Conservation (phyloP, 805 yeast species). For the Priceomyces fermenticarens region DNA sequence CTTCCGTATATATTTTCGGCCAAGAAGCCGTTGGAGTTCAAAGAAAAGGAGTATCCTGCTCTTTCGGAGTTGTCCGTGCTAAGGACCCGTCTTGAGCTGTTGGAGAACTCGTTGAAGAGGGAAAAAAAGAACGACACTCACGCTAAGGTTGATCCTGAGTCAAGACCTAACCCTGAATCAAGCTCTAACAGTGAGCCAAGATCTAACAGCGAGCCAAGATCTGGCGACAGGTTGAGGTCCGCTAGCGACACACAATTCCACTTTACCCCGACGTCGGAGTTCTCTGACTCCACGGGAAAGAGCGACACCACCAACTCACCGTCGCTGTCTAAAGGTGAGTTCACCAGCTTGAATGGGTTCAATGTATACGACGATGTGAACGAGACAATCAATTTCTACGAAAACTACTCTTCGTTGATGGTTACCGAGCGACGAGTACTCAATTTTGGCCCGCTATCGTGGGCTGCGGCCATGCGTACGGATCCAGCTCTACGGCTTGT, state of each 20-base stretch:
- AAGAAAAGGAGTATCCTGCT: conserved; percentile 2
- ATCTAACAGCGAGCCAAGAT: neutral
- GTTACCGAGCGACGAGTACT: neutral
- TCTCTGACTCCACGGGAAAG: no score
- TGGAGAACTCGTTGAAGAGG: conserved; percentile 10
- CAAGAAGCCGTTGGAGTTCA: conserved; percentile 1
- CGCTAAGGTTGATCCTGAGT: neutral
- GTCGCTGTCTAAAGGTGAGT: neutral
- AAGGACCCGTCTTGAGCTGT: conserved; percentile 14
- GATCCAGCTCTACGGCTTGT: neutral
- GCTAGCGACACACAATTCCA: neutral
- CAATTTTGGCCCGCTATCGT: conserved; percentile 4
- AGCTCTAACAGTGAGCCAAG: no score
- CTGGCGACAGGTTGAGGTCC: neutral
- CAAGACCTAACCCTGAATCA: no score
- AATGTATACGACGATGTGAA: conserved; percentile 1
- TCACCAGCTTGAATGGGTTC: neutral
- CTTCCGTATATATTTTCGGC: neutral
- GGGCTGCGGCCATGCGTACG: conserved; percentile 2
- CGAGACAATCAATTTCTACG: conserved; percentile 5
- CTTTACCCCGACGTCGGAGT: no score
- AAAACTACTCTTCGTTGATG: conserved; percentile 1
- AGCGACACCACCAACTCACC: no score
- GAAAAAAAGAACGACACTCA: neutral
- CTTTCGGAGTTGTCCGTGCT: conserved; percentile 13